phyloP scores from a whole-genome alignment of 345 rosid genomes.

The Abelmoschus esculentus region DNA sequence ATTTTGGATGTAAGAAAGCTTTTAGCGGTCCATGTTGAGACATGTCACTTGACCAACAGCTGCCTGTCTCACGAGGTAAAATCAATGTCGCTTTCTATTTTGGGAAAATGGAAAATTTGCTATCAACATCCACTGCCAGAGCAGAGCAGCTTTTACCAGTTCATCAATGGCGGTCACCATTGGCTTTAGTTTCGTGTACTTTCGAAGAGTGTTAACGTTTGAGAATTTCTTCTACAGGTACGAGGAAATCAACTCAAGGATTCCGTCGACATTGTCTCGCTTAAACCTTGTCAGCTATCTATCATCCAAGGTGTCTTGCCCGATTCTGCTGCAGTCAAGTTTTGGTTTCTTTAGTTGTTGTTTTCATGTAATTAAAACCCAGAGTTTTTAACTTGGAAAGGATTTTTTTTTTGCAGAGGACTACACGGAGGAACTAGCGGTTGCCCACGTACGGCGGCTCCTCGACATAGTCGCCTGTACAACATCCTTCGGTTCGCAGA shows the following conservation, averaged over 20 bases:
- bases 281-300: constrained; percentile 86
- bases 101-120: background rate
- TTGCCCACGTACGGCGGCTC: constrained; percentile 73
- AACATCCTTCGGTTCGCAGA: constrained; percentile 57
- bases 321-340: constrained; percentile 20
- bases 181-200: background rate
- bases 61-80: constrained; percentile 78
- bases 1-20: constrained; percentile 83
- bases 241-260: constrained; percentile 79
- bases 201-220: background rate
- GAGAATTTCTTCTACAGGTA: constrained; percentile 32
- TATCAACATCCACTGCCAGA: background rate
- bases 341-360: background rate
- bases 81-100: background rate
- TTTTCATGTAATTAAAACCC: background rate
- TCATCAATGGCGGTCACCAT: background rate
- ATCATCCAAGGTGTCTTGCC: constrained; percentile 44
- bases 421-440: constrained; percentile 61
- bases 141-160: background rate
- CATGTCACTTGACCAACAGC: constrained; percentile 82
- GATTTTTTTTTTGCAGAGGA: constrained; percentile 51
- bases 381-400: background rate
- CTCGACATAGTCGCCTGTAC: constrained; percentile 91
- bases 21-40: constrained; percentile 66
- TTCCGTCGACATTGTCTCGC: constrained; percentile 64